phyloP scores from a whole-genome alignment of 345 rosid species.

The Aquilaria sinensis region DNA sequence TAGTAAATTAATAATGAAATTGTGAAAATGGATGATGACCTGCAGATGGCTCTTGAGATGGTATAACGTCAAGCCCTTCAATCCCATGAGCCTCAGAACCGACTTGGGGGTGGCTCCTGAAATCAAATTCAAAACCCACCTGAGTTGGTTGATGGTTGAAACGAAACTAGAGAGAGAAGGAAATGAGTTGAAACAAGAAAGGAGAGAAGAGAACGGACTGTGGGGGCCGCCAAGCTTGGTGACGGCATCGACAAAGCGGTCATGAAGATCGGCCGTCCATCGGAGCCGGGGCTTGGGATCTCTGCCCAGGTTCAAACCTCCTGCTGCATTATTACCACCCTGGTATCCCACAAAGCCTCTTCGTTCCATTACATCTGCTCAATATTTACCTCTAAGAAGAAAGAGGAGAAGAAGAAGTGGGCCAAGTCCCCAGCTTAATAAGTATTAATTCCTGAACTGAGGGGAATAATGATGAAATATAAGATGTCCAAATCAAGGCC shows the following conservation, averaged over 20 bases:
- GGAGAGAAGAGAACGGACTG: constrained; percentile 24
- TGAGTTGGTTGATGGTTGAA: not conserved
- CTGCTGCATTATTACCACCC: constrained; percentile 24
- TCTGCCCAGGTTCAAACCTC: constrained; percentile 74
- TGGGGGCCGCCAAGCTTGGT: constrained; percentile 69
- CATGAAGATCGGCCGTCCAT: constrained; percentile 70
- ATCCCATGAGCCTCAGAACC: constrained; percentile 77
- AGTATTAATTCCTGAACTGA: too few relatives aligned
- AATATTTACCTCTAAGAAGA: not conserved
- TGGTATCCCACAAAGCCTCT: constrained; percentile 22
- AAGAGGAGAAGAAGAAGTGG: not conserved
- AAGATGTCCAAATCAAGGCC: too few relatives aligned
- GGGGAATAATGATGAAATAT: too few relatives aligned
- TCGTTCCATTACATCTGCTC: constrained; percentile 36
- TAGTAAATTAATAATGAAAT: not conserved
- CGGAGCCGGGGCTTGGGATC: constrained; percentile 82
- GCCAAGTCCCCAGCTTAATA: too few relatives aligned
- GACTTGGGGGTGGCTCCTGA: constrained; percentile 94
- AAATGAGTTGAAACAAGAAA: not conserved
- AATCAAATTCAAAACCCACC: not conserved
- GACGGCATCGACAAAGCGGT: constrained; percentile 63
- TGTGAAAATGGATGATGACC: constrained; percentile 28
- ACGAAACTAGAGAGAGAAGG: not conserved
- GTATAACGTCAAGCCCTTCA: constrained; percentile 87
- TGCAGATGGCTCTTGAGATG: constrained; percentile 95